Evolutionary conservation across 306 rosid genomes (phyloP).

Genomic region (Acacia melanoxylon): DNA sequence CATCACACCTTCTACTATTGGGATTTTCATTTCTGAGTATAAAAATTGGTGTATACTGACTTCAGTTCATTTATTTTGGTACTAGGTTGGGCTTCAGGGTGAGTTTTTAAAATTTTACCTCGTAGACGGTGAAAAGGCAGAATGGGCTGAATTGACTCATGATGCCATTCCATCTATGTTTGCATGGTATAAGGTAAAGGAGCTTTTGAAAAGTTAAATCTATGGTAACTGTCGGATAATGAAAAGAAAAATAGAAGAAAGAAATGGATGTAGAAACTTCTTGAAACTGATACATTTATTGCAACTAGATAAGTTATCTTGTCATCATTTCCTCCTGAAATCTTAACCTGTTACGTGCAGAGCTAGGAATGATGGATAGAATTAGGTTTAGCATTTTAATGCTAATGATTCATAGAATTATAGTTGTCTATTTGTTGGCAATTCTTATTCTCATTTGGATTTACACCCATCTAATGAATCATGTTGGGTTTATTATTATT

Average conservation of each 20-base stretch:
- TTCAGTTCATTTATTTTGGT: constrained; percentile 30
- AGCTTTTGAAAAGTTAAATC: constrained; percentile 19
- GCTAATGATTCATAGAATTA: background rate
- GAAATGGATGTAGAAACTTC: background rate
- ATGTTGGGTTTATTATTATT: background rate
- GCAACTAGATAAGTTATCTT: background rate
- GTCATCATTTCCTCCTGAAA: background rate
- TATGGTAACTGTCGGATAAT: constrained; percentile 4
- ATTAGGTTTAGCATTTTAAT: too few species aligned
- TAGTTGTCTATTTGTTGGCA: background rate
- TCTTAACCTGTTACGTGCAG: too few species aligned
- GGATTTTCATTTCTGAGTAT: constrained; percentile 4
- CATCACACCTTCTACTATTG: constrained; percentile 20
- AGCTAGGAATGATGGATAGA: too few species aligned
- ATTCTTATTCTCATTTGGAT: background rate
- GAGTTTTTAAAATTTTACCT: constrained; percentile 61
- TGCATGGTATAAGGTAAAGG: constrained; percentile 93
- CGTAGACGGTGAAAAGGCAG: constrained; percentile 61
- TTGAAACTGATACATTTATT: background rate
- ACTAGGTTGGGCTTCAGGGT: constrained; percentile 89
- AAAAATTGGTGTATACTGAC: constrained; percentile 25
- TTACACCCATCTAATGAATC: background rate
- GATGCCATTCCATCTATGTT: constrained; percentile 65
- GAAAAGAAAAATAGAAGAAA: background rate
- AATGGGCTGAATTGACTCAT: constrained; percentile 62